Base-by-base conservation (phyloP, 768 basidiomycete species). In the Agaricus blazei region DNA sequence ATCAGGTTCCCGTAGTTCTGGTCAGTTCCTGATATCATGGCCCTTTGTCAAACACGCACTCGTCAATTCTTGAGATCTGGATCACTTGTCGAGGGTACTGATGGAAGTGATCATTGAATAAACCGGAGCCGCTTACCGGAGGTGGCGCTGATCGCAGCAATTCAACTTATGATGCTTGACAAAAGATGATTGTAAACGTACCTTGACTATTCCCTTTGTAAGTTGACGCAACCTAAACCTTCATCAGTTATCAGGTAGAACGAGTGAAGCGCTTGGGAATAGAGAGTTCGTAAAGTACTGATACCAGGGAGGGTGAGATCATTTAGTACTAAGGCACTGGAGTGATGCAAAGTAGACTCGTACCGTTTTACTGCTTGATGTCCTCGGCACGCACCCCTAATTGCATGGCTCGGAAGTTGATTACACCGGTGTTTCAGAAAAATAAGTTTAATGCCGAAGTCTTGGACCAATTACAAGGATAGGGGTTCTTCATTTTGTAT, bases 151-250 rank as follows among this genome's bases (percentile, higher is more conserved):
- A n/a, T n/a, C n/a, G 58, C 6, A 29, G 36, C 34, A 26, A 51
- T n/a, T n/a, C 24, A 14, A 24, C 28, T 50, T 38, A 41, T 14
- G n/a, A 26, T 38, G 31, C 23, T 52, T 24, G 19, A 47, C 9
- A 31, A 27, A 34, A n/a, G 5, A 44, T n/a, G 37, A 29, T 19
- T 29, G 14, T 28, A 47, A 42, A 2, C 23, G 72, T 62, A 90
- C 90, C 14, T 79, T 76, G 59, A 89, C 83, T 75, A 87, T 83
- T 14, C 87, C 85, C 65, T 90, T 92, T 65, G 82, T 65, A 81
- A 92, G 68, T 93, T 91, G 15, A 92, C 78, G 53, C 93, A 93
- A 63, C 92, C 87, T 27, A 93, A 67, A 1, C 74, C 80, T 6
- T 70, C 68, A 26, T 57, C 36, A 42, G 62, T 54, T 27, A 57